Percentiles rank a stretch among this genome's conserved stretches.
These are phyloP conservation scores for Stachybotrys chartarum DNA, from an alignment of 2,329 filamentous ascomycete species.

Conservation along the genomic window DNA sequence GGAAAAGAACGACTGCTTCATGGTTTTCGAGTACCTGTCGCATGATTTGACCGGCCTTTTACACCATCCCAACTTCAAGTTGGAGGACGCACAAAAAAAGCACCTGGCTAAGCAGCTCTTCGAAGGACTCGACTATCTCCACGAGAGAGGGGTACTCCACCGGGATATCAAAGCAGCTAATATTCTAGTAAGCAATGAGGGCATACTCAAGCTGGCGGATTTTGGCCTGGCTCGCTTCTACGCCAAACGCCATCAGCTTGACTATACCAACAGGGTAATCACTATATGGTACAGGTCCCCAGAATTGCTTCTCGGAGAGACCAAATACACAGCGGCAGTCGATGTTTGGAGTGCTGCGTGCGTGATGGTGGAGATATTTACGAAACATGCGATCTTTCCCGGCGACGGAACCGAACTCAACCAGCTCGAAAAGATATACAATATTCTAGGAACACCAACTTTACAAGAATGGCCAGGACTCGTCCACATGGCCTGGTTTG, in stretches of 20 bases:
- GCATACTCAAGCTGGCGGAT: conserved; percentile 86
- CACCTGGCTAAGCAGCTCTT: conserved; percentile 90
- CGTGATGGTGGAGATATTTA: conserved; percentile 95
- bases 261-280: conserved; percentile 98
- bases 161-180: conserved; percentile 98
- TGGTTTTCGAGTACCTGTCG: conserved; percentile 98
- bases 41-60: conserved; percentile 93
- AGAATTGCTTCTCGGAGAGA: conserved; percentile 84
- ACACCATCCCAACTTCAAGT: conserved; percentile 86
- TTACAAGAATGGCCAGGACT: conserved; percentile 80
- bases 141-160: conserved; percentile 87
- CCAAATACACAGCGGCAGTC: conserved; percentile 80
- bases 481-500: conserved; percentile 95
- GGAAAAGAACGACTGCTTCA: conserved; percentile 96
- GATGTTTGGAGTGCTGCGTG: conserved; percentile 98
- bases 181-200: conserved; percentile 85
- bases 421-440: conserved; percentile 95
- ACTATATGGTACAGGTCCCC: conserved; percentile 85
- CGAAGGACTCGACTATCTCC: conserved; percentile 87
- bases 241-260: conserved; percentile 80
- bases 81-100: conserved; percentile 83
- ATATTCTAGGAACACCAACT: conserved; percentile 81
- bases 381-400: conserved; percentile 85
- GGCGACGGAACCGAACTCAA: conserved; percentile 94
- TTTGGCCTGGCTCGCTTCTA: conserved; percentile 97